phyloP scores from a whole-genome alignment of 1,139 yeast genomes.

The Hansenula lynferdii region DNA sequence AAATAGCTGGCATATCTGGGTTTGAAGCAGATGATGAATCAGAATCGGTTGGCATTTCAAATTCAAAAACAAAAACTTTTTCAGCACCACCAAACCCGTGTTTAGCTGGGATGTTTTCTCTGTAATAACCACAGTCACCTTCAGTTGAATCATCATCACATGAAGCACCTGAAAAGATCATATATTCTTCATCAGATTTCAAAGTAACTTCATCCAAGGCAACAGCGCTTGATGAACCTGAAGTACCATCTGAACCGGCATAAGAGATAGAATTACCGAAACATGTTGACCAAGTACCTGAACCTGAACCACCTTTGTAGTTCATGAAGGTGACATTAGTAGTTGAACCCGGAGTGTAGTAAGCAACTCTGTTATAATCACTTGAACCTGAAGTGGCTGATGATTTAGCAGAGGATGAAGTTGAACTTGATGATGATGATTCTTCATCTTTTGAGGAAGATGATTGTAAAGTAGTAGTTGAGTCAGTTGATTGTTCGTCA shows the following conservation, averaged over 20 bases:
- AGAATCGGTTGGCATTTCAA: conserved; percentile 78
- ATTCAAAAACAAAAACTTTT: conserved; percentile 87
- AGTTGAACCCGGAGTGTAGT: conserved; percentile 61
- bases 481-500: conserved; percentile 8
- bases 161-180: conserved; percentile 64
- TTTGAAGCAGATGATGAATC: conserved; percentile 37
- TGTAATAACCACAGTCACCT: conserved; percentile 82
- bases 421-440: too few species aligned
- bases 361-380: conserved; percentile 73
- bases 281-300: conserved; percentile 80
- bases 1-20: conserved; percentile 92
- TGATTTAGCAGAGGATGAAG: conserved; percentile 27
- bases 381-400: conserved; percentile 31
- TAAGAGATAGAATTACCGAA: conserved; percentile 88
- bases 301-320: conserved; percentile 73
- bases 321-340: conserved; percentile 80
- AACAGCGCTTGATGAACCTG: conserved; percentile 57
- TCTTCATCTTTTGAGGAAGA: conserved; percentile 26
- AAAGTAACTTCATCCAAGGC: conserved; percentile 60
- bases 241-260: conserved; percentile 68
- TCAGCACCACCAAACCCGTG: conserved; percentile 80
- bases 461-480: conserved; percentile 17
- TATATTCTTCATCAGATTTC: conserved; percentile 68
- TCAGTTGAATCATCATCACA: conserved; percentile 48
- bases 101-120: conserved; percentile 83